A percentile compares a stretch with the other conserved stretches of the same genome.
phyloP scores from a whole-genome alignment of 208 protist genomes.

The Acanthamoeba healyi region DNA sequence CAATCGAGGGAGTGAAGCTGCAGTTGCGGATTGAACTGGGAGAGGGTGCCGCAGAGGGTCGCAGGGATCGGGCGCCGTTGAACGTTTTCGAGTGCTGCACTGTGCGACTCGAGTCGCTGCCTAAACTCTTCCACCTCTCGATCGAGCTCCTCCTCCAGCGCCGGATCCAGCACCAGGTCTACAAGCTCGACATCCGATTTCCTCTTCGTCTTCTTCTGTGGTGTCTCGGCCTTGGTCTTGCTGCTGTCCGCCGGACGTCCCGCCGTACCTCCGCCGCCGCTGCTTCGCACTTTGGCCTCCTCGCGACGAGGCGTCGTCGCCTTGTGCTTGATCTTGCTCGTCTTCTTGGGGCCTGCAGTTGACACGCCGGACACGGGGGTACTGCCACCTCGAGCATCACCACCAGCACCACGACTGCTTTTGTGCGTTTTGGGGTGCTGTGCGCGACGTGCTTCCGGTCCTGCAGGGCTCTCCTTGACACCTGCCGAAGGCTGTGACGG shows the following conservation, averaged over 20 bases:
- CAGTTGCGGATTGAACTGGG: neutral
- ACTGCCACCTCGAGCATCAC: too few relatives aligned
- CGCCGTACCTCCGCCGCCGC: neutral
- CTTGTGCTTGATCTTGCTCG: neutral
- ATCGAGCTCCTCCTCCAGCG: conserved; percentile 36
- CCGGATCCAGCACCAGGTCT: conserved; percentile 7
- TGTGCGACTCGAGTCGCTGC: conserved; percentile 20
- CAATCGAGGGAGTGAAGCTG: neutral
- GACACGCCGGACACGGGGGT: too few relatives aligned
- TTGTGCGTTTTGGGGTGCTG: neutral
- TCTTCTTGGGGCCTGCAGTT: neutral
- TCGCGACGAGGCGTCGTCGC: neutral
- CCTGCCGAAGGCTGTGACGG: neutral
- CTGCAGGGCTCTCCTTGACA: neutral
- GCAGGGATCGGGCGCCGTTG: neutral
- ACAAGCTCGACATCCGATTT: neutral
- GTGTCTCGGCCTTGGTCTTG: neutral
- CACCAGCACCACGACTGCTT: neutral
- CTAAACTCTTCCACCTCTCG: conserved; percentile 63
- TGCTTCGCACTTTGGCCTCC: neutral
- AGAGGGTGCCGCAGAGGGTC: neutral
- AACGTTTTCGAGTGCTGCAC: neutral
- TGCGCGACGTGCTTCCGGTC: neutral
- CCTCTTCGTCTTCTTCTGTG: neutral
- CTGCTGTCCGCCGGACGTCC: neutral